Percentiles rank a stretch among this genome's conserved stretches.
Evolutionary conservation across 2,329 filamentous ascomycete species (phyloP).

Genomic region (Dendryphion nanum): DNA sequence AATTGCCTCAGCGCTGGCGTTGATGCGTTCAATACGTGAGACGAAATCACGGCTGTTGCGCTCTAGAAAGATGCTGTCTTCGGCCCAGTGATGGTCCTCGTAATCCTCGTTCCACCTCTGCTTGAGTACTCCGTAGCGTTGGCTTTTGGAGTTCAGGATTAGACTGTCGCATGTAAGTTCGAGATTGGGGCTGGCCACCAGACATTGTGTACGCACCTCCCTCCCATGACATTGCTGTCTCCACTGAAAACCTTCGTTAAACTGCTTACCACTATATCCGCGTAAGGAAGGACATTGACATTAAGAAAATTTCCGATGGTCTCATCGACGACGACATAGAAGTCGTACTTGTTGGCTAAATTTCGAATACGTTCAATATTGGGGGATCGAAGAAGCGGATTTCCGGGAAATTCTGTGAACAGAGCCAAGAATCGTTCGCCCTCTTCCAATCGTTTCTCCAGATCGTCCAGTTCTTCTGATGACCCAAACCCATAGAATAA

Average conservation of each 20-base stretch:
- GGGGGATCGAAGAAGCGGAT: slow-evolving; percentile 82
- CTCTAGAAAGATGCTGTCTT: slow-evolving; percentile 93
- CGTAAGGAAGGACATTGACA: slow-evolving; percentile 83
- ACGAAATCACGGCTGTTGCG: slow-evolving; percentile 93
- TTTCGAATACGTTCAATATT: slow-evolving; percentile 77
- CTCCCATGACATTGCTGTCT: slow-evolving; percentile 98
- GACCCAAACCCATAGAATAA: slow-evolving; percentile 84
- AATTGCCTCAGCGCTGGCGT: slow-evolving; percentile 79
- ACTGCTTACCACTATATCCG: slow-evolving; percentile 90
- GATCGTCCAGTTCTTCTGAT: slow-evolving; percentile 74
- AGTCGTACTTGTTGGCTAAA: slow-evolving; percentile 80
- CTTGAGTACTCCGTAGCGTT: slow-evolving; percentile 70
- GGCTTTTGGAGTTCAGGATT: slow-evolving; percentile 65
- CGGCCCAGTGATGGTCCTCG: slow-evolving; percentile 90
- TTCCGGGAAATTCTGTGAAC: slow-evolving; percentile 94
- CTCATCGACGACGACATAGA: slow-evolving; percentile 90
- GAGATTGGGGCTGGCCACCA: not conserved
- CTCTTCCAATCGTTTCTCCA: slow-evolving; percentile 67
- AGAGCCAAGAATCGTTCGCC: slow-evolving; percentile 79
- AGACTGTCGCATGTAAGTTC: slow-evolving; percentile 39
- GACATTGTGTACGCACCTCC: slow-evolving; percentile 51
- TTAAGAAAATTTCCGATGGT: slow-evolving; percentile 97
- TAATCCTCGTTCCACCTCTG: slow-evolving; percentile 62
- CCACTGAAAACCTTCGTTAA: slow-evolving; percentile 97
- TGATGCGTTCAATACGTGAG: slow-evolving; percentile 78